Evolutionary conservation across 2,329 filamentous ascomycete species (phyloP), one percentile per base, ranked within the genome.

Genomic region (Aspergillaceae sp.): DNA sequence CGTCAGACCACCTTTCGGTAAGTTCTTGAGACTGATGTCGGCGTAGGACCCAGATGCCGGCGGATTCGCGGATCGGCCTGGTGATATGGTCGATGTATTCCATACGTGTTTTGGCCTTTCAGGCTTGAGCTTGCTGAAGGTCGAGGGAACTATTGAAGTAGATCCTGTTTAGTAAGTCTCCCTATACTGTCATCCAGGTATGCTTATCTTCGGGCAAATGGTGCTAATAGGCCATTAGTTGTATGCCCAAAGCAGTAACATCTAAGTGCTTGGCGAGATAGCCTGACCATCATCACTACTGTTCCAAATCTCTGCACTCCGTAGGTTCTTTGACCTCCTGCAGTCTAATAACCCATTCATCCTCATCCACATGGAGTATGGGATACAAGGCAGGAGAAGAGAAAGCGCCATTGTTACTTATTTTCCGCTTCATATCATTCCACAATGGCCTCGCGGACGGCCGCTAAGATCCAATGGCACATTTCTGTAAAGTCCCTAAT

Each of bases 61-160:
- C 28, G 92, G 92, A 7, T 80, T 98, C 54, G 84, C 91, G 4
- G 92, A 98, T 70, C 75, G 90, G 50, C 91, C 92, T 7, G 90
- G 87, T 28, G 83, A 98, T 60, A 89, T 91, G 84, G 91, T 96
- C 26, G 92, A 98, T 72, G 90, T 98, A 32, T 98, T 94, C 73
- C 92, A 98, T 63, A 97, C 92, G 0, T 73, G 83, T 44, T 98
- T 98, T 65, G 89, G 87, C 27, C 70, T 96, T 52, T 86, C 90
- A 19, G 92, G 92, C 2, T 70, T 98, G 55, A 94, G 89, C 63
- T 75, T 98, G 46, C 71, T 97, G 29, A 82, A 82, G 7, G 87
- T 86, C 59, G 80, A 85, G 5, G 87, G 83, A 1, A 69, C 96
- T 38, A 77, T 84, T 57, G 81, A 84, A 49, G 84, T 98, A 44